Base-by-base conservation (phyloP, 306 rosid genomes). In the Vicia sativa region DNA sequence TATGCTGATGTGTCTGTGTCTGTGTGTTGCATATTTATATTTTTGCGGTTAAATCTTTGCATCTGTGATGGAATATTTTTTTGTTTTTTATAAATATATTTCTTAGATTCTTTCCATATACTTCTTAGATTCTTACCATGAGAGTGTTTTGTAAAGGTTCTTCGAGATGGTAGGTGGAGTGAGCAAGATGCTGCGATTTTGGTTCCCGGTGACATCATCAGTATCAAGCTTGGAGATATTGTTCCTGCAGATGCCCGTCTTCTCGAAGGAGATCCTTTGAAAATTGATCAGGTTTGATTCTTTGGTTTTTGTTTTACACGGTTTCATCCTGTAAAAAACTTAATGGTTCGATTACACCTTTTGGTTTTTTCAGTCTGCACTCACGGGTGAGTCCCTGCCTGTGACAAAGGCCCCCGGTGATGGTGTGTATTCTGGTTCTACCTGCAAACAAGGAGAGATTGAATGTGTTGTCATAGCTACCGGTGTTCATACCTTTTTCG, bases 391-490 rank as follows among this genome's bases (percentile, higher is more conserved):
- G 80, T 93, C 98, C 43, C 86, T 93, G 61, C 97, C 98, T 0
- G 98, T 90, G 79, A 93, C 98, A 5, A 93, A 93, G 80, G 96
- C 97, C 57, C 96, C 98, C 0, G 97, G 98, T 9, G 98, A 93
- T 65, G 98, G 98, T 12, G 89, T 93, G 13, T 93, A 93, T 61
- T 93, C 98, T 48, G 98, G 98, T 77, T 93, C 98, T 14, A 93
- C 98, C 60, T 93, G 98, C 84, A 93, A 93, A 62, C 98, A 93
- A 75, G 98, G 98, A 79, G 98, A 93, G 87, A 82, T 93, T 73
- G 98, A 93, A 76, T 97, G 96, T 25, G 90, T 93, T 68, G 97
- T 90, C 78, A 93, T 93, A 67, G 98, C 97, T 64, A 93, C 98
- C 1, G 98, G 98, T 26, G 98, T 93, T 28, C 98, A 93, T 71